Base-by-base conservation (phyloP, 352 stramenopile genomes). In the Pythium volutum region DNA sequence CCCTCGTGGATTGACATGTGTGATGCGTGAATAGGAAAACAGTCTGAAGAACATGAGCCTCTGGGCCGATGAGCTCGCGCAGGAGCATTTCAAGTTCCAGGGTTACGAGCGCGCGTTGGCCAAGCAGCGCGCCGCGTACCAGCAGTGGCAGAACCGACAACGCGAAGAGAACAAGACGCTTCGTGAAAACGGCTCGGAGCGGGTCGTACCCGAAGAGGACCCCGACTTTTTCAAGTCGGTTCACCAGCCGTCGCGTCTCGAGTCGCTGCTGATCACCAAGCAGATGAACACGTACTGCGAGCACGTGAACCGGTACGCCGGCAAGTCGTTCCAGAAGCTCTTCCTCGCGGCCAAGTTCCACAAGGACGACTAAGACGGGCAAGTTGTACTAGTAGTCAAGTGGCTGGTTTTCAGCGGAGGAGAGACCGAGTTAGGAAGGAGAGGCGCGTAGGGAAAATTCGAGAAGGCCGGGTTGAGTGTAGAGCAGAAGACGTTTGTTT, bases 1-100 rank as follows among this genome's bases (percentile, higher is more conserved):
- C 14, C 43, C 45, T 59, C 31, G 12, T 39, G 34, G 15, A 38
- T 9, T 46, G 47, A 49, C 9, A 39, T 49, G 11, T 26, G 43
- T 10, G 12, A 95, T 36, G 3, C 46, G 12, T 20, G 14, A 58
- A 49, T 33, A 77, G 63, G 95, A 99, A 71, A 98, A 97, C 77
- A 98, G 98, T 68, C 79, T 99, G n/a, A 97, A 98, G 85, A 98
- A 98, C 76, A 87, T 99, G 64, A 97, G 89, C 65, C 81, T 95
- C 51, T 98, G 95, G 94, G 96, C 98, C 23, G 97, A 99, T 70
- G 96, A 99, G 68, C 84, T 99, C 16, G 87, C 92, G 5, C 87
- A 96, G 59, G 95, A 99, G 74, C 96, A 99, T 73, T 88, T 87
- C 69, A 97, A 96, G 78, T 96, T 96, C 70, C 84, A 97, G 64